Percentiles rank a stretch among this genome's conserved stretches.
These are phyloP conservation scores for Ceratocystis colombiana DNA, from an alignment of 2,329 filamentous ascomycete species.

Conservation along the genomic window DNA sequence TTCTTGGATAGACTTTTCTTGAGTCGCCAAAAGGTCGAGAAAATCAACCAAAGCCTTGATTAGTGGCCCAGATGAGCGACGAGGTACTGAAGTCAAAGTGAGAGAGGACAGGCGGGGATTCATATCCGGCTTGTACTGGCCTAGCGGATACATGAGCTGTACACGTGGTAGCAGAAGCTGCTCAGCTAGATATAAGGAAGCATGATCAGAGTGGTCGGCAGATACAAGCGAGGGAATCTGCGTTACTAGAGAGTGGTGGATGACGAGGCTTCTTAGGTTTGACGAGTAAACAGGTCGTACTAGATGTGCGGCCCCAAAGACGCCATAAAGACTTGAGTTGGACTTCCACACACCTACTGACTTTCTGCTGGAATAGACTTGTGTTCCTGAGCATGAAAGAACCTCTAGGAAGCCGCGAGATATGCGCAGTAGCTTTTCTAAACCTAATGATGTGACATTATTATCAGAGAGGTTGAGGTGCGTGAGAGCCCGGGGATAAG, in stretches of 20 bases:
- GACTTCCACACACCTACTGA: slow-evolving; percentile 32
- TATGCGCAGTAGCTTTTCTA: slow-evolving; percentile 37
- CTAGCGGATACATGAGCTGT: slow-evolving; percentile 38
- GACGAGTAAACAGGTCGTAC: slow-evolving; percentile 46
- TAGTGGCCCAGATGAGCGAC: slow-evolving; percentile 43
- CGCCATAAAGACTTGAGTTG: slow-evolving; percentile 35
- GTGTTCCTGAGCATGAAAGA: slow-evolving; percentile 31
- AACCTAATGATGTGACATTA: slow-evolving; percentile 36
- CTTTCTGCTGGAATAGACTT: slow-evolving; percentile 12
- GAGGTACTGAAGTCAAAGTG: slow-evolving; percentile 46
- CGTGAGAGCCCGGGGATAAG: slow-evolving; percentile 34
- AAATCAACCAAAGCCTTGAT: slow-evolving; percentile 41
- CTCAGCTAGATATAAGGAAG: slow-evolving; percentile 38
- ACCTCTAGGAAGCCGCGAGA: slow-evolving; percentile 42
- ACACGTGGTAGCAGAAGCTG: slow-evolving; percentile 37
- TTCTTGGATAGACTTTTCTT: slow-evolving; percentile 40
- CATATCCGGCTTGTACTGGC: slow-evolving; percentile 44
- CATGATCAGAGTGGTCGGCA: slow-evolving; percentile 33
- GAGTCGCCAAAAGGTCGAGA: slow-evolving; percentile 38
- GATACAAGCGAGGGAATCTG: slow-evolving; percentile 40
- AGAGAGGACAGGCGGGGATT: slow-evolving; percentile 47
- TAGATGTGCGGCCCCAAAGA: slow-evolving; percentile 39
- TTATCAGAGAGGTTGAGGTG: slow-evolving; percentile 47
- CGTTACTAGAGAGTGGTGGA: slow-evolving; percentile 53
- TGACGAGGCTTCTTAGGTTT: slow-evolving; percentile 43